Percentiles rank a stretch among this genome's conserved stretches.
Evolutionary conservation across 306 rosid species (phyloP).

Genomic region (Dryas alaskensis): DNA sequence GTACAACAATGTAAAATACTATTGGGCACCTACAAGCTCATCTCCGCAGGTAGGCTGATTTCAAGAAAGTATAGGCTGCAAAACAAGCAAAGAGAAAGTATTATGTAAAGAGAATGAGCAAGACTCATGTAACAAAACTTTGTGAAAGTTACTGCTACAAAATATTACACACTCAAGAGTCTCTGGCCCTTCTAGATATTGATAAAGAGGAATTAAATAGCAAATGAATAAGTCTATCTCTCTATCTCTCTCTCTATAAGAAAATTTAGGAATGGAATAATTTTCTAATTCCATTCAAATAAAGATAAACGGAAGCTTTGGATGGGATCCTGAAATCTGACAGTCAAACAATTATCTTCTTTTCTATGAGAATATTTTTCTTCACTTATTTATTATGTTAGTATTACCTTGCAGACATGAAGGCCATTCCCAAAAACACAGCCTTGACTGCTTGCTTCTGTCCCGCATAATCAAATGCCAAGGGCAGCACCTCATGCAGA

Average conservation of each 20-base stretch:
- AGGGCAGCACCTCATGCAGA: slow-evolving; percentile 88
- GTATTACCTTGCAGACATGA: slow-evolving; percentile 90
- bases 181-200: no score
- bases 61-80: slow-evolving; percentile 92
- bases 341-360: no score
- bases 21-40: slow-evolving; percentile 60
- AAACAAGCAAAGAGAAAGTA: slow-evolving; percentile 26
- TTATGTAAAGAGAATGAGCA: slow-evolving; percentile 1
- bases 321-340: no score
- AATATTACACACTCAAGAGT: no score
- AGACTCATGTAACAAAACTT: not conserved
- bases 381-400: not conserved
- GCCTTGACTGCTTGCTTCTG: slow-evolving; percentile 89
- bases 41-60: slow-evolving; percentile 81
- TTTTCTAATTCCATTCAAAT: no score
- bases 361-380: no score
- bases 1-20: slow-evolving; percentile 29
- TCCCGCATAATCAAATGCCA: slow-evolving; percentile 96
- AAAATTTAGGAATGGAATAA: no score
- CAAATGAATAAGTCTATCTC: no score
- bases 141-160: no score
- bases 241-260: no score
- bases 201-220: no score
- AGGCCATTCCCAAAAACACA: slow-evolving; percentile 92
- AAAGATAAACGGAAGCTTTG: no score